Evolutionary conservation across 352 stramenopile species (phyloP), one percentile per base, ranked within the genome.

Genomic region (Globisporangium solare): DNA sequence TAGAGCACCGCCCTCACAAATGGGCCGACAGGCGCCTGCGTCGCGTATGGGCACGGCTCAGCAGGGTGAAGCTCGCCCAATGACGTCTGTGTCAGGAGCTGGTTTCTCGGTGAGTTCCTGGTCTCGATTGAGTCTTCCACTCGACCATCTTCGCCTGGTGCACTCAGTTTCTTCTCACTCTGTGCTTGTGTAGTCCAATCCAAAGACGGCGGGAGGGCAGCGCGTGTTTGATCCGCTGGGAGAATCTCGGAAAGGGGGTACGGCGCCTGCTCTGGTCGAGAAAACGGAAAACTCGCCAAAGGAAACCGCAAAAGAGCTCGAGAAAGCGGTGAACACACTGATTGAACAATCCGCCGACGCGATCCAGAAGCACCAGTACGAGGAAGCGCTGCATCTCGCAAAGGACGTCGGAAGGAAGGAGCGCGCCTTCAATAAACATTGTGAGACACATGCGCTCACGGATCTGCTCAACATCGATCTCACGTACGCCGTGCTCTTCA

Each of bases 401-500:
- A 94, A 94, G 56, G 85, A 93, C 47, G 85, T 83, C 6, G 84
- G 82, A 0, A 89, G 94, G 31, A 97, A 96, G 41, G 94, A 98
- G 70, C 78, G 90, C 39, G 66, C 72, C 17, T 87, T 98, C 54
- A 93, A 73, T 56, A 98, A 97, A 61, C 81, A 96, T 65, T 91
- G 90, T 59, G 93, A 98, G 67, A 64, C 70, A 13, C 75, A 98
- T 56, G 81, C 76, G 13, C 76, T 98, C 35, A 79, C 71, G 1
- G 88, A 97, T 58, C 57, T 97, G 67, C 77, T 97, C 42, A 98
- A 98, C 63, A 76, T 97, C 46, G 94, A 98, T 54, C 71, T 99
- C 22, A 98, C 87, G 14, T 98, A 97, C 68, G 83, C 93, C 7
- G 89, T 98, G 27, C 96, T 91, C 63, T 98, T 98, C 66, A 98